These are phyloP conservation scores for Trichothecium sympodiale DNA, from an alignment of 2,329 filamentous ascomycete species.

Conservation along the genomic window DNA sequence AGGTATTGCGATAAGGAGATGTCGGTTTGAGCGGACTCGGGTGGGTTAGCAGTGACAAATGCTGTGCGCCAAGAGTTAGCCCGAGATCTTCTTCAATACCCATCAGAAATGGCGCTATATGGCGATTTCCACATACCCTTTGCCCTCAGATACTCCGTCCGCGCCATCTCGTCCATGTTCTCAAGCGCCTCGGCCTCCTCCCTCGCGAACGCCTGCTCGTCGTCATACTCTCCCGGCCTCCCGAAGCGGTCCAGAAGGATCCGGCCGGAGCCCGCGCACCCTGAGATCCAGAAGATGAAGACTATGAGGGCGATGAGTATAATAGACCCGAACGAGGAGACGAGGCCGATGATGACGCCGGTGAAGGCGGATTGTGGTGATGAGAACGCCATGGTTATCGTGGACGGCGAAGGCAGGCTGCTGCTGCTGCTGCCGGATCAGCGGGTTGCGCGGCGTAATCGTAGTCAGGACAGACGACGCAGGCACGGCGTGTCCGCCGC, in stretches of 20 bases:
- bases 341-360: slow-evolving; percentile 86
- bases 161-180: slow-evolving; percentile 86
- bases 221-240: slow-evolving; percentile 90
- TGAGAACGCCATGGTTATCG: slow-evolving; percentile 17
- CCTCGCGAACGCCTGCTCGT: slow-evolving; percentile 86
- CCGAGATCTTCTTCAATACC: background rate
- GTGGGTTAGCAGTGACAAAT: slow-evolving; percentile 86
- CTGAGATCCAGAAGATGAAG: slow-evolving; percentile 79
- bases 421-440: too few relatives aligned
- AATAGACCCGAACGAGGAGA: slow-evolving; percentile 89
- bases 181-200: slow-evolving; percentile 94
- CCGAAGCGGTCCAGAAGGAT: slow-evolving; percentile 92
- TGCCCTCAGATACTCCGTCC: slow-evolving; percentile 83
- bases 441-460: too few relatives aligned
- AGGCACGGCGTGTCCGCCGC: too few relatives aligned
- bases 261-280: slow-evolving; percentile 63
- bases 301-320: slow-evolving; percentile 73
- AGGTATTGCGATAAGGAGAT: slow-evolving; percentile 96
- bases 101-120: background rate
- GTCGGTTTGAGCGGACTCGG: slow-evolving; percentile 90
- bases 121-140: slow-evolving; percentile 56
- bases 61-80: slow-evolving; percentile 38
- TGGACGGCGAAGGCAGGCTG: background rate
- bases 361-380: slow-evolving; percentile 39
- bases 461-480: too few relatives aligned